Evolutionary conservation across 306 rosid genomes (phyloP), one percentile per base, ranked within the genome.

Genomic region (Cucumis melo): DNA sequence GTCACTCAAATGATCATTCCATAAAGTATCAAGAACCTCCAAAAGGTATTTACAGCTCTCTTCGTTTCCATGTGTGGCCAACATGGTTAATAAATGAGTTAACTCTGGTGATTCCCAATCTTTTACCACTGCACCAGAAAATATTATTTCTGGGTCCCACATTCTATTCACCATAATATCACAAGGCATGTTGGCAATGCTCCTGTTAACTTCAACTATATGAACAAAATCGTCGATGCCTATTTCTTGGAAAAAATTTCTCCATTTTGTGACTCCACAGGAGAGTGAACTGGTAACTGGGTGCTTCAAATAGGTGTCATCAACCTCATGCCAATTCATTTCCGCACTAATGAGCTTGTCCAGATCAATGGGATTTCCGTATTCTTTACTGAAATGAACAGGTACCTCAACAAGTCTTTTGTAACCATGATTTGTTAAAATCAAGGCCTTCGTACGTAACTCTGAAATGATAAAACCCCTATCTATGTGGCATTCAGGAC

Each of bases 51-150:
- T 83, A 82, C 96, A 87, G 80, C 79, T 85, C 76, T 84, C 84
- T 75, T n/a, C 80, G 81, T 86, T 82, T 32, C 92, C 89, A 80
- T 82, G 79, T 80, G 78, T 51, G 59, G 94, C 80, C 84, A 93
- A 79, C 36, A 81, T 54, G 73, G 91, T 81, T 46, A 90, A 80
- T 80, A 93, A 81, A 46, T 90, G 82, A 53, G 81, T 85, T 56
- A 93, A 77, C 77, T 93, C 98, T 59, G 77, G 87, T 56, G 97
- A 91, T 80, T 93, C 97, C 97, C 97, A 93, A 77, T 93, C 98
- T 80, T 74, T 90, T 70, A 79, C 96, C 50, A 50, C 78, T 27
- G 87, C 81, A 64, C 84, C 96, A 78, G 81, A 84, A 78, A 92
- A 88, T 71, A 91, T 81, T 51, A 86, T 79, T 54, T 88, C 89